phyloP scores from a whole-genome alignment of 257 asterid species.

The Solanum pennellii region DNA sequence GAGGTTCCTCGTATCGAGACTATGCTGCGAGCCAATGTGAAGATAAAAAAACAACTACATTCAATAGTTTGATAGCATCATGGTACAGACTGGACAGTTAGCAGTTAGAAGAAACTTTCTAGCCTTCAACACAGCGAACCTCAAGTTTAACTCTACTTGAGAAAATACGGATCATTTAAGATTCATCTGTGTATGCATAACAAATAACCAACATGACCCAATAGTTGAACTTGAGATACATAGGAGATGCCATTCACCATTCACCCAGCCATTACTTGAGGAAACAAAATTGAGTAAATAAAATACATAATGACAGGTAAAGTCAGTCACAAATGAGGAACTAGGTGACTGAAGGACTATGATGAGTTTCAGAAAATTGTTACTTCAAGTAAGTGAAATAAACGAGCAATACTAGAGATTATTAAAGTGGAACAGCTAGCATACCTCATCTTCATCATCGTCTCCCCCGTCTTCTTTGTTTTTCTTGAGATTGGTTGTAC shows the following conservation, averaged over 20 bases:
- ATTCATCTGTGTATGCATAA: neutral
- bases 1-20: neutral
- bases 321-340: neutral
- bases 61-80: neutral
- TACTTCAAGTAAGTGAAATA: neutral
- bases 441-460: constrained; percentile 58
- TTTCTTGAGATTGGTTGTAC: constrained; percentile 82
- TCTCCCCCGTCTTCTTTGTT: constrained; percentile 74
- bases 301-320: neutral
- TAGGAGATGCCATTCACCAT: neutral
- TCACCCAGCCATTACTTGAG: neutral
- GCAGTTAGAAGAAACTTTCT: neutral
- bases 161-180: neutral
- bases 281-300: neutral
- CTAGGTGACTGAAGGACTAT: neutral
- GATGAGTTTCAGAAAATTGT: neutral
- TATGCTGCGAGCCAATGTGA: neutral
- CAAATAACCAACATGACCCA: neutral
- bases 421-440: neutral
- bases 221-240: neutral
- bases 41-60: neutral
- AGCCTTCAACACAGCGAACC: neutral
- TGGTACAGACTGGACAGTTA: neutral
- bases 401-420: neutral
- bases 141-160: neutral